Conservation (phyloP, 2,329 filamentous ascomycete genomes). For the Fusarium sp. region DNA sequence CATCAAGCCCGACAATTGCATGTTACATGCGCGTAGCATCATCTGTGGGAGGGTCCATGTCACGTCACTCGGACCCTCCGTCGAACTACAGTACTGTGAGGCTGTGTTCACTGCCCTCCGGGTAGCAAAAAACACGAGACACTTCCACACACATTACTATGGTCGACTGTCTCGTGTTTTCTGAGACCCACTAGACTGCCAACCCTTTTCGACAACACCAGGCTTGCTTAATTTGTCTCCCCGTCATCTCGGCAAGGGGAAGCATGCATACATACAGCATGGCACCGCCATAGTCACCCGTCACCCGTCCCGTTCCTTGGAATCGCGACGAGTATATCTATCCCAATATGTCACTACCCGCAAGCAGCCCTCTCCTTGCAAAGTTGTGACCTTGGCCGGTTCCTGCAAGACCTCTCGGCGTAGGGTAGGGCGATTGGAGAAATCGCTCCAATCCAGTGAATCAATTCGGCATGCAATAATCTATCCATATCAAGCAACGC, state of each 20-base stretch:
- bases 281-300: not conserved
- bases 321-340: not conserved
- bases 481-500: too few relatives aligned
- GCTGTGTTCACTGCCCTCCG: constrained; percentile 35
- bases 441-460: too few relatives aligned
- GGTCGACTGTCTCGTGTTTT: too few relatives aligned
- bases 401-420: too few relatives aligned
- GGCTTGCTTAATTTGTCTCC: constrained; percentile 5
- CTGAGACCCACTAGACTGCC: too few relatives aligned
- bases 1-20: not conserved
- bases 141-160: too few relatives aligned
- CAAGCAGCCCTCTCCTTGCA: not conserved
- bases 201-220: constrained; percentile 2
- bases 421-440: not conserved
- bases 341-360: constrained; percentile 14
- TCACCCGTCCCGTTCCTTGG: not conserved
- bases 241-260: not conserved
- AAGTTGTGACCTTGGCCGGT: not conserved
- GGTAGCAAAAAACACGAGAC: too few relatives aligned
- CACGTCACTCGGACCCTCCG: constrained; percentile 37
- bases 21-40: constrained; percentile 16
- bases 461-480: too few relatives aligned
- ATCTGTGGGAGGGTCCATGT: constrained; percentile 24
- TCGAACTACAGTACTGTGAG: constrained; percentile 32
- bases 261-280: not conserved